Evolutionary conservation across 2,329 filamentous ascomycete genomes (phyloP).

Genomic region (Phaeosphaeria sp.): DNA sequence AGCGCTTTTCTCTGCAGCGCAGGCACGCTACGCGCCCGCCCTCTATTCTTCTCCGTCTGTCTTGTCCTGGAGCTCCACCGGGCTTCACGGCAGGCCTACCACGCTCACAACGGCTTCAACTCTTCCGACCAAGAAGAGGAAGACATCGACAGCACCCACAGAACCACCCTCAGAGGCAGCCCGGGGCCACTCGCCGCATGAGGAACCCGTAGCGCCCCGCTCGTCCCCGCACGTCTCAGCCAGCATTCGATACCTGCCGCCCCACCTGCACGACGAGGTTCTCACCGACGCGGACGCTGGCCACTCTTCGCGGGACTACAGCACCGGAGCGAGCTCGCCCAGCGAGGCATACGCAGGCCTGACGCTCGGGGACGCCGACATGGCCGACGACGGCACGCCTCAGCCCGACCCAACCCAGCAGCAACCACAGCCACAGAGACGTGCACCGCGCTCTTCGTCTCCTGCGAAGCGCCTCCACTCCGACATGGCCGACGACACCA

Average conservation of each 20-base stretch:
- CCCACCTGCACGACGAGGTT: slow-evolving; percentile 63
- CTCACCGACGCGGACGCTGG: slow-evolving; percentile 39
- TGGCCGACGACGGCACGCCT: slow-evolving; percentile 29
- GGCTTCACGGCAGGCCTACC: slow-evolving; percentile 48
- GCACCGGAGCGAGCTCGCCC: slow-evolving; percentile 54
- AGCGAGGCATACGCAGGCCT: slow-evolving; percentile 61
- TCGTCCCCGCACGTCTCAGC: slow-evolving; percentile 45
- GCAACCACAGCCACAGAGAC: slow-evolving; percentile 18
- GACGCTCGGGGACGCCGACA: slow-evolving; percentile 50
- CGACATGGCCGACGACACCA: slow-evolving; percentile 57
- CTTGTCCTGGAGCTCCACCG: slow-evolving; percentile 45
- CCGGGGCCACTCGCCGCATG: slow-evolving; percentile 38
- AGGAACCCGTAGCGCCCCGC: slow-evolving; percentile 36
- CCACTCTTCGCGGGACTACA: slow-evolving; percentile 38
- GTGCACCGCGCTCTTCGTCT: slow-evolving; percentile 54
- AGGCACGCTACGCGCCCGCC: slow-evolving; percentile 11
- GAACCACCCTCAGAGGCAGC: slow-evolving; percentile 15
- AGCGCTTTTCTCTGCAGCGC: not conserved
- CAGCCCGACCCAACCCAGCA: slow-evolving; percentile 5
- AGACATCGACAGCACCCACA: slow-evolving; percentile 45
- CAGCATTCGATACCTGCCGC: slow-evolving; percentile 63
- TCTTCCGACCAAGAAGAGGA: slow-evolving; percentile 59
- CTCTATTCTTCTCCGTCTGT: slow-evolving; percentile 6
- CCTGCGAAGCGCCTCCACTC: slow-evolving; percentile 63
- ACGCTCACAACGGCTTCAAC: slow-evolving; percentile 50